These are phyloP conservation scores for Boletus vermiculosoides DNA, from an alignment of 768 basidiomycete species.

Conservation along the genomic window DNA sequence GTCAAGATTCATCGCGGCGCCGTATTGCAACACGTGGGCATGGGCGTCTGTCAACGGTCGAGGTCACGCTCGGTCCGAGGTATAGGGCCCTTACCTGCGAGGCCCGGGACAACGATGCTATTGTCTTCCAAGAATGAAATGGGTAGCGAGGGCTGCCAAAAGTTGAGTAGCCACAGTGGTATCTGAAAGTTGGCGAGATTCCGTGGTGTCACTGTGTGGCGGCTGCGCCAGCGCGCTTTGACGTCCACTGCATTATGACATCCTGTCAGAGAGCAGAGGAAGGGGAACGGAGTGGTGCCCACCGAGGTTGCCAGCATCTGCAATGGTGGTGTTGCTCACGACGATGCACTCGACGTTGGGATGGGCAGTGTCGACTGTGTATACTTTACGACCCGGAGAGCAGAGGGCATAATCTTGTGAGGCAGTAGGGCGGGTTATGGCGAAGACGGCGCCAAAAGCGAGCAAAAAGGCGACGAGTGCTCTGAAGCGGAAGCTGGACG, in stretches of 20 bases:
- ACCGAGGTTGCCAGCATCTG: slow-evolving; percentile 51
- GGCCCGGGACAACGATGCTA: slow-evolving; percentile 66
- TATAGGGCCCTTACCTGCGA: slow-evolving; percentile 50
- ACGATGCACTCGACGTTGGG: slow-evolving; percentile 64
- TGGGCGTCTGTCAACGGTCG: slow-evolving; percentile 58
- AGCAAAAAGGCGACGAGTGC: slow-evolving; percentile 7
- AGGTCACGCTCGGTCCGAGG: neutral
- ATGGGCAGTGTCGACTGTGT: slow-evolving; percentile 59
- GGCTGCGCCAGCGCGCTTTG: slow-evolving; percentile 24
- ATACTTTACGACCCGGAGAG: slow-evolving; percentile 50
- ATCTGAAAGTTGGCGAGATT: slow-evolving; percentile 13
- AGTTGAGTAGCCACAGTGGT: slow-evolving; percentile 22
- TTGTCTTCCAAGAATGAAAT: slow-evolving; percentile 30
- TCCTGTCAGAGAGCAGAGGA: neutral
- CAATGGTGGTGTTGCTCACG: slow-evolving; percentile 47
- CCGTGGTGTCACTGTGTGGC: neutral
- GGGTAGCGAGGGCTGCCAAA: slow-evolving; percentile 21
- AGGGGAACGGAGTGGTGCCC: slow-evolving; percentile 11
- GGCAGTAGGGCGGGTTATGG: neutral
- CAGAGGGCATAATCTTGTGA: slow-evolving; percentile 54
- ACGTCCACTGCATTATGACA: slow-evolving; percentile 19
- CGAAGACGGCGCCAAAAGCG: slow-evolving; percentile 6
- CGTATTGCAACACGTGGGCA: slow-evolving; percentile 75
- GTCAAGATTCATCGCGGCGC: slow-evolving; percentile 62
- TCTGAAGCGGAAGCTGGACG: neutral